Evolutionary conservation across 2,329 filamentous ascomycete species (phyloP), one percentile per base, ranked within the genome.

Genomic region (Fusarium stilboides): DNA sequence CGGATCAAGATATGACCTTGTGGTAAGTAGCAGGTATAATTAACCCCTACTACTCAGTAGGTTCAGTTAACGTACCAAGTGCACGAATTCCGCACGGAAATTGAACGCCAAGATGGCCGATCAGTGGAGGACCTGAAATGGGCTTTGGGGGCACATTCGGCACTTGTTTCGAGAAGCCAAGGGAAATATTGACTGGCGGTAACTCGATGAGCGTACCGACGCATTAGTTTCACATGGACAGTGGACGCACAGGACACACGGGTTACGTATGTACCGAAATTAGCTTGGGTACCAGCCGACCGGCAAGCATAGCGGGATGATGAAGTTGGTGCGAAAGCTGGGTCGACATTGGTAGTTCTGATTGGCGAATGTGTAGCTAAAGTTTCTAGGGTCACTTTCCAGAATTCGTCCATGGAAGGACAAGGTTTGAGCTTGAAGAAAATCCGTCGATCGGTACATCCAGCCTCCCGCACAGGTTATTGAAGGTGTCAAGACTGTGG

Each of bases 401-500:
- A 69, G 71, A 75, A 75, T 43, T 58, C 62, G 62, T 68, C 52
- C 55, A 63, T 66, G 56, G 49, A 56, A 66, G 61, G 65, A 68
- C 71, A 73, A 67, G 71, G 73, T 70, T 72, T 68, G 59, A 60
- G 62, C 61, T 65, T 72, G 66, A 71, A 60, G 65, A 68, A 62
- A 69, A 73, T 69, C 71, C 57, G 73, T 73, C 73, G 73, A 75
- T 75, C 73, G 53, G 53, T 44, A 15, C 59, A 53, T 62, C 50
- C 57, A 71, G 60, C 43, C 34, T 40, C n/a, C n/a, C 54, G 65
- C 62, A 60, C 55, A 43, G 62, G 57, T 69, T 28, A 64, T 51
- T 59, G 54, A n/a, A 24, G 46, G 51, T 55, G 52, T 51, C 31
- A 24, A 33, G 33, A 13, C 10, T 10, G 28, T 13, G 12, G 28